A percentile compares a stretch with the other conserved stretches of the same genome.
phyloP scores from a whole-genome alignment of 1,284 basidiomycete genomes.

The Cystobasidium pallidum region DNA sequence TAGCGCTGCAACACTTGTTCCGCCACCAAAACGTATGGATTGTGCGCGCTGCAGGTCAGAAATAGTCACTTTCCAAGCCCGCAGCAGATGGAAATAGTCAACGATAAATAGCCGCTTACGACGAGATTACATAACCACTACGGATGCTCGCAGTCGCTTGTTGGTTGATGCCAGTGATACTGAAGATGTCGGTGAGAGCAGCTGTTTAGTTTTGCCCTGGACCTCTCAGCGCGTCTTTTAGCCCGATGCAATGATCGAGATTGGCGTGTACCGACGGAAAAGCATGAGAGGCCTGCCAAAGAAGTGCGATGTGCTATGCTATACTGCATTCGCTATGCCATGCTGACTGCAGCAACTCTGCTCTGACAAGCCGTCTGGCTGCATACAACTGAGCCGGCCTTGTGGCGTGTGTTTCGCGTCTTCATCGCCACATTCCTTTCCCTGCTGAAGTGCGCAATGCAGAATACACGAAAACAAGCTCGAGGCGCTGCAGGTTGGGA shows the following conservation, averaged over 20 bases:
- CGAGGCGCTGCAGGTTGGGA: too few relatives aligned
- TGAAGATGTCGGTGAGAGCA: too few relatives aligned
- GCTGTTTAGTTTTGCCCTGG: too few relatives aligned
- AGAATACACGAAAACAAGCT: not conserved
- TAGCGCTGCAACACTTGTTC: not conserved
- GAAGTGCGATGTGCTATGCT: too few relatives aligned
- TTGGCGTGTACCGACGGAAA: too few relatives aligned
- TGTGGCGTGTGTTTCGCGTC: not conserved
- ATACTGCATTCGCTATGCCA: too few relatives aligned
- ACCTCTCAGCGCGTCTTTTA: not conserved
- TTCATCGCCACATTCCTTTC: conserved; percentile 2
- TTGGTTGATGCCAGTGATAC: too few relatives aligned
- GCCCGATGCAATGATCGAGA: not conserved
- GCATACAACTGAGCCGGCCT: too few relatives aligned
- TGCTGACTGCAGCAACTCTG: not conserved
- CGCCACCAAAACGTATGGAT: not conserved
- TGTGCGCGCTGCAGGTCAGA: conserved; percentile 9
- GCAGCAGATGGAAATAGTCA: conserved; percentile 8
- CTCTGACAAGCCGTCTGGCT: too few relatives aligned
- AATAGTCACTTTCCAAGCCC: conserved; percentile 1
- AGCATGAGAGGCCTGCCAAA: too few relatives aligned
- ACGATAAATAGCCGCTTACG: not conserved
- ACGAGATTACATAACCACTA: too few relatives aligned
- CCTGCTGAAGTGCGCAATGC: not conserved
- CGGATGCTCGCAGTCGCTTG: too few relatives aligned